Percentiles rank a stretch among this genome's conserved stretches.
phyloP scores from a whole-genome alignment of 129 eudicot genomes.

The Artemisia argyi region DNA sequence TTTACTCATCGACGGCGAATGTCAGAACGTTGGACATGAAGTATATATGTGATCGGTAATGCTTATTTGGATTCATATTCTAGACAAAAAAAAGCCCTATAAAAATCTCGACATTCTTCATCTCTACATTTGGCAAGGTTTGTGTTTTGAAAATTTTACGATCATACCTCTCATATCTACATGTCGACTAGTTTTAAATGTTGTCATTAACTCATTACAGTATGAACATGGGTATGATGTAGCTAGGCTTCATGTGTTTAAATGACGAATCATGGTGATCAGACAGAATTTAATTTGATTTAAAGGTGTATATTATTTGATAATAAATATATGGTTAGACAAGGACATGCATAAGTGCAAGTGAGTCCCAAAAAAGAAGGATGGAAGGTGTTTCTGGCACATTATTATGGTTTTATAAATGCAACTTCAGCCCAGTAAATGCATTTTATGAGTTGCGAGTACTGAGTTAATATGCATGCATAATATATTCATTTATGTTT shows the following conservation, averaged over 20 bases:
- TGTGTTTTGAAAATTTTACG: neutral
- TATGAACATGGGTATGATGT: neutral
- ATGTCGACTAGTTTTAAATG: neutral
- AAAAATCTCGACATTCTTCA: neutral
- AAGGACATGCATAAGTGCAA: constrained; percentile 29
- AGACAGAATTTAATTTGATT: neutral
- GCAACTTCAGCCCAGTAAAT: constrained; percentile 34
- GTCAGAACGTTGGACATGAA: neutral
- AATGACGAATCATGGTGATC: neutral
- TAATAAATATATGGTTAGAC: constrained; percentile 7
- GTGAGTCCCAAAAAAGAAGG: constrained; percentile 29
- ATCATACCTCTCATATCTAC: neutral
- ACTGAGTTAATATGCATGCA: constrained; percentile 20
- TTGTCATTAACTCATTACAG: neutral
- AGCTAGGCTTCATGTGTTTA: neutral
- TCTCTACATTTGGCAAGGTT: neutral
- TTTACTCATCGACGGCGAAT: too few relatives aligned
- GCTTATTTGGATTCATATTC: neutral
- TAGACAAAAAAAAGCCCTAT: neutral
- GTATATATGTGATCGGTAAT: neutral
- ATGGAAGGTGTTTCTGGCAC: constrained; percentile 28
- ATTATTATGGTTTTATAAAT: constrained; percentile 34
- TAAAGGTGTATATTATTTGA: constrained; percentile 8
- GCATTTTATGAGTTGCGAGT: constrained; percentile 28
- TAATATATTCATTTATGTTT: constrained; percentile 21